Evolutionary conservation across 2,329 filamentous ascomycete genomes (phyloP).

Genomic region (Fusarium sp.): DNA sequence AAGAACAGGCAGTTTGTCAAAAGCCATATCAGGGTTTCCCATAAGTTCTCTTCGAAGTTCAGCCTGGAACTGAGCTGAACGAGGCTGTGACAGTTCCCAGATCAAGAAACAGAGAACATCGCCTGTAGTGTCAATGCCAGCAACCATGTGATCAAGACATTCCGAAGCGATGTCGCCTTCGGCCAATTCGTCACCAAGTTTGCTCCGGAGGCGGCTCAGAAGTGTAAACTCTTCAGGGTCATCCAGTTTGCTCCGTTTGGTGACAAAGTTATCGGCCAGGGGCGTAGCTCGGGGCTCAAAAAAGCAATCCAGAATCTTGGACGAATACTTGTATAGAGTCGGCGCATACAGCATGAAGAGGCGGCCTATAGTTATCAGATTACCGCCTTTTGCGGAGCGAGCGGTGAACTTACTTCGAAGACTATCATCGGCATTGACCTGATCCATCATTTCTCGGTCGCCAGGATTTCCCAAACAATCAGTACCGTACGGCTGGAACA

Average conservation of each 20-base stretch:
- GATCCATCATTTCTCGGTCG: constrained; percentile 69
- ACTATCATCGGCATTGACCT: constrained; percentile 70
- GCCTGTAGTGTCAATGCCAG: constrained; percentile 73
- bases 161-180: constrained; percentile 67
- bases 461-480: constrained; percentile 61
- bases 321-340: constrained; percentile 55
- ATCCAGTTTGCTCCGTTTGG: constrained; percentile 55
- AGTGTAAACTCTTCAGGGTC: constrained; percentile 62
- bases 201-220: constrained; percentile 61
- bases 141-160: constrained; percentile 73
- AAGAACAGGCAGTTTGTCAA: constrained; percentile 63
- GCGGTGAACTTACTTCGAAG: constrained; percentile 61
- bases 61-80: constrained; percentile 58
- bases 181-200: constrained; percentile 54
- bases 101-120: constrained; percentile 72
- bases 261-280: constrained; percentile 64
- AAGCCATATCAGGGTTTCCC: constrained; percentile 47
- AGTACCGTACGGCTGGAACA: constrained; percentile 69
- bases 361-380: constrained; percentile 54
- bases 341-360: constrained; percentile 65
- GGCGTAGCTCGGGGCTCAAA: constrained; percentile 63
- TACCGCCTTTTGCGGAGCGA: background rate
- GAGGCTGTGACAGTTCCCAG: constrained; percentile 70
- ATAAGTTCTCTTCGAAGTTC: constrained; percentile 61
- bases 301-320: constrained; percentile 55